Evolutionary conservation across 169 alveolate species (phyloP).

Genomic region (Plasmodium inui): DNA sequence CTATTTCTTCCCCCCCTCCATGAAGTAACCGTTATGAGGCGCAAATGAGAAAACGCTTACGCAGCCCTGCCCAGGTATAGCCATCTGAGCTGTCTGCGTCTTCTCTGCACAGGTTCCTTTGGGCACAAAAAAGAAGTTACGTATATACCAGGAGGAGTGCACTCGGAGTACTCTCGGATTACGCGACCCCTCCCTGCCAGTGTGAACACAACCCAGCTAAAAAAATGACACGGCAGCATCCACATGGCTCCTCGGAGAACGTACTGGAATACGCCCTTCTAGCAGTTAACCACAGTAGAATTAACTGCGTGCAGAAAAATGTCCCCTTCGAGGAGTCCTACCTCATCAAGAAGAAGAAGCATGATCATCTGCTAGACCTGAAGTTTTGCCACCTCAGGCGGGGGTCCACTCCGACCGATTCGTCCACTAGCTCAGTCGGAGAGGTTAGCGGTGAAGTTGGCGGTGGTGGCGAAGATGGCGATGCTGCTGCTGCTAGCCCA

Average conservation of each 20-base stretch:
- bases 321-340: conserved; percentile 63
- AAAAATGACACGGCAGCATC: conserved; percentile 14
- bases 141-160: background rate
- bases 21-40: background rate
- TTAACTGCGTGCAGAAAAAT: conserved; percentile 32
- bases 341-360: conserved; percentile 37
- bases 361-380: conserved; percentile 23
- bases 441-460: background rate
- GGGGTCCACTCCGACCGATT: background rate
- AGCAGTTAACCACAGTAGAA: conserved; percentile 16
- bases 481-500: background rate
- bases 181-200: background rate
- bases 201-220: background rate
- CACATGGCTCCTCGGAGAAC: conserved; percentile 8
- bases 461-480: background rate
- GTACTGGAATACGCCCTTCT: conserved; percentile 22
- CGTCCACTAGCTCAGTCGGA: background rate
- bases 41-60: background rate
- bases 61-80: background rate
- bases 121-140: background rate
- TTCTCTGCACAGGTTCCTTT: background rate
- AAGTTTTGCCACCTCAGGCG: conserved; percentile 36
- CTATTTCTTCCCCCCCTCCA: background rate
- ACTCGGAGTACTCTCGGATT: background rate
- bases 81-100: background rate